Percentiles rank a stretch among this genome's conserved stretches.
phyloP scores from a whole-genome alignment of 345 rosid genomes.

The thale cress (Arabidopsis thaliana) region TAIR10.1 NC_003075.7:13546001-13546500 shows the following conservation, averaged over 20 bases:
- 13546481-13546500: conserved; percentile 8
- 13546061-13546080: conserved; percentile 4
- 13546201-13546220: conserved; percentile 83
- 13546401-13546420: conserved; percentile 89
- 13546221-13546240: conserved; percentile 86
- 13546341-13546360: conserved; percentile 22
- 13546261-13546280: conserved; percentile 81
- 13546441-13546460: conserved; percentile 55
- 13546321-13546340: not conserved
- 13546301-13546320: conserved; percentile 33
- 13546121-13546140: conserved; percentile 68
- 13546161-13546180: conserved; percentile 69
- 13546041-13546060: not conserved
- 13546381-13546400: conserved; percentile 89
- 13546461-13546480: not conserved
- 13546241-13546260: conserved; percentile 87
- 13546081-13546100: conserved; percentile 4
- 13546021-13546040: not conserved
- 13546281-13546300: conserved; percentile 73
- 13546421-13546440: conserved; percentile 74
- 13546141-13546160: conserved; percentile 60
- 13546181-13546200: conserved; percentile 77
- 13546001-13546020: conserved; percentile 65
- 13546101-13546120: conserved; percentile 67
- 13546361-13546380: conserved; percentile 48